A percentile compares a stretch with the other conserved stretches of the same genome.
Evolutionary conservation across 2,329 filamentous ascomycete species (phyloP).

Genomic region (Penicillium janthinellum): DNA sequence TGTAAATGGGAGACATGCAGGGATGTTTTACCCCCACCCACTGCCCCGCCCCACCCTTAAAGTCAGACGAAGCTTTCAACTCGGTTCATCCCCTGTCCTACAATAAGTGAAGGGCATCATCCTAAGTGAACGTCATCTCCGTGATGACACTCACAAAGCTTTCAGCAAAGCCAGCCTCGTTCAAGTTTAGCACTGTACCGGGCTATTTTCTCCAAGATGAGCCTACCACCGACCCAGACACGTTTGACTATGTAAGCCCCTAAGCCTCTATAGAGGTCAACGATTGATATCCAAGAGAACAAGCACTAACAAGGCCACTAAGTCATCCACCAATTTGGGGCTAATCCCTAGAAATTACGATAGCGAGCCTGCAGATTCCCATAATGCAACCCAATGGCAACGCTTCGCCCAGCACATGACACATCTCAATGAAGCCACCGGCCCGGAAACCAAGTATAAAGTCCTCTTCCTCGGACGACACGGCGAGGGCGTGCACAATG

Average conservation of each 20-base stretch:
- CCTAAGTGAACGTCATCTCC: not conserved
- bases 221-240: conserved; percentile 47
- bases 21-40: not conserved
- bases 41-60: not conserved
- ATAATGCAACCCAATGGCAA: conserved; percentile 57
- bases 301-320: conserved; percentile 2
- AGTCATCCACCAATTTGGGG: conserved; percentile 52
- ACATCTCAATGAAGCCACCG: conserved; percentile 46
- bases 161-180: conserved; percentile 20
- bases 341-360: conserved; percentile 51
- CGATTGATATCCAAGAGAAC: not conserved
- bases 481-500: conserved; percentile 64
- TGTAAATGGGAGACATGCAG: not conserved
- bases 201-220: conserved; percentile 57
- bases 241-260: conserved; percentile 52
- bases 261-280: not conserved
- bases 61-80: not conserved
- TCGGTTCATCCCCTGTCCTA: not conserved
- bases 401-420: conserved; percentile 53
- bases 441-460: conserved; percentile 50
- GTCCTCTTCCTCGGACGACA: conserved; percentile 63
- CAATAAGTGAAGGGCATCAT: not conserved
- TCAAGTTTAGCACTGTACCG: conserved; percentile 44
- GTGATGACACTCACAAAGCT: not conserved
- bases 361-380: conserved; percentile 37